phyloP scores from a whole-genome alignment of 1,284 basidiomycete species.

The Exsudoporus floridanus region DNA sequence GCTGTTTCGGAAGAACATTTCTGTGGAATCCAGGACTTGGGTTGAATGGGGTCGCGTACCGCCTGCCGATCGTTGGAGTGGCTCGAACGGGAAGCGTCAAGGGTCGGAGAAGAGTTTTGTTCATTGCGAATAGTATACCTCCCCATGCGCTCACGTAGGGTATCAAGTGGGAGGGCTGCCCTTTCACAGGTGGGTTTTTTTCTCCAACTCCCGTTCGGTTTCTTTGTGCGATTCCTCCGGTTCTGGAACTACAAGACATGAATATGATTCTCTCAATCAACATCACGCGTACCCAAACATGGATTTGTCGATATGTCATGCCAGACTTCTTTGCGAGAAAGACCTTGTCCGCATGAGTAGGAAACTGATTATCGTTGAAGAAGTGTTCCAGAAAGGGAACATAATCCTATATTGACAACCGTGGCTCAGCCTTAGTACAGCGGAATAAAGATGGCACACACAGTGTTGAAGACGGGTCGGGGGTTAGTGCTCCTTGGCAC shows the following conservation, averaged over 20 bases:
- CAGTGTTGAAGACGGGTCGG: neutral
- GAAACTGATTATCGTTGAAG: slow-evolving; percentile 50
- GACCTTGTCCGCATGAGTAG: slow-evolving; percentile 42
- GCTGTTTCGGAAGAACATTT: neutral
- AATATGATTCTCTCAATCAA: neutral
- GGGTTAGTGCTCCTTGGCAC: neutral
- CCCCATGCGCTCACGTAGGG: neutral
- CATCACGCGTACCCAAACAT: slow-evolving; percentile 49
- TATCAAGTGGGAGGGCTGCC: slow-evolving; percentile 14
- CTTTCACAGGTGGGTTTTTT: slow-evolving; percentile 14
- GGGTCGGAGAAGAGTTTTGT: neutral
- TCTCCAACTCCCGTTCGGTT: slow-evolving; percentile 16
- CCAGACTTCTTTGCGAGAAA: slow-evolving; percentile 43
- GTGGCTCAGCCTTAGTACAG: neutral
- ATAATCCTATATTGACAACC: slow-evolving; percentile 39
- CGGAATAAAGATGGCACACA: neutral
- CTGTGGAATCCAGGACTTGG: neutral
- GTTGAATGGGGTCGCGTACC: neutral
- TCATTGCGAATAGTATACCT: neutral
- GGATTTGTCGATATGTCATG: slow-evolving; percentile 53
- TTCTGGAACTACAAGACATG: slow-evolving; percentile 44
- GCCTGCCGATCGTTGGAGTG: neutral
- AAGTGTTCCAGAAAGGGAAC: slow-evolving; percentile 48
- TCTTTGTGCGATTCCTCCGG: slow-evolving; percentile 40
- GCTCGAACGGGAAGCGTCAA: neutral